Conservation (phyloP, 2,329 filamentous ascomycete species). For the Chrysosphaeria jannelii region DNA sequence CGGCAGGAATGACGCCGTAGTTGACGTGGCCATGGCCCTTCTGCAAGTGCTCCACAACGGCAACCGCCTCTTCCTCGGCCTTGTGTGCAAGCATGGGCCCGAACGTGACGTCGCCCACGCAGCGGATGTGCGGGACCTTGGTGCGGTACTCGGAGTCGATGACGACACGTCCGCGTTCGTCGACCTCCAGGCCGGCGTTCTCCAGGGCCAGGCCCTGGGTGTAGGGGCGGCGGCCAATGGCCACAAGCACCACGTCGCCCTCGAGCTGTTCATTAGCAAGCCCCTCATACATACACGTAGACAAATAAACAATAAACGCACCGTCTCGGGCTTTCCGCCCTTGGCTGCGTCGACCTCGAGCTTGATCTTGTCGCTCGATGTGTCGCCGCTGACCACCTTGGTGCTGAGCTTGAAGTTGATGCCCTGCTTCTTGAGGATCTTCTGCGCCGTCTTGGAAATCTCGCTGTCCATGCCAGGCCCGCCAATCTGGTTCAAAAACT, state of each 20-base stretch:
- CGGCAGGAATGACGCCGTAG: constrained; percentile 87
- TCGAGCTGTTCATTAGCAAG: constrained; percentile 29
- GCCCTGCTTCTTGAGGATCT: constrained; percentile 84
- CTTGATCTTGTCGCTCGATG: constrained; percentile 44
- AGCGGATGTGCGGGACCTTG: constrained; percentile 88
- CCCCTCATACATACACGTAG: not conserved
- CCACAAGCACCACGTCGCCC: constrained; percentile 82
- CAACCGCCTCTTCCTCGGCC: constrained; percentile 92
- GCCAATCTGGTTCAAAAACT: constrained; percentile 88
- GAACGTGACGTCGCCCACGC: constrained; percentile 87
- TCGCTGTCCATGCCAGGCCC: constrained; percentile 93
- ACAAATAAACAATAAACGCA: constrained; percentile 14
- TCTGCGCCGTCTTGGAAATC: constrained; percentile 72
- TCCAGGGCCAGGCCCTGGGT: constrained; percentile 75
- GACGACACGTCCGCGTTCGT: constrained; percentile 79
- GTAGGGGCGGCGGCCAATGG: constrained; percentile 88
- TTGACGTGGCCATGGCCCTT: constrained; percentile 97
- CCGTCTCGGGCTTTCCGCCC: constrained; percentile 79
- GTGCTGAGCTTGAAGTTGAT: constrained; percentile 96
- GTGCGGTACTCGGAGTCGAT: constrained; percentile 98
- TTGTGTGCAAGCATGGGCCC: constrained; percentile 98
- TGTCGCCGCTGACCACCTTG: constrained; percentile 73
- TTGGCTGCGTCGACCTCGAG: constrained; percentile 76
- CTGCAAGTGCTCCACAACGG: constrained; percentile 86
- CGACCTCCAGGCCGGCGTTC: constrained; percentile 72